Percentiles rank a stretch among this genome's conserved stretches.
Evolutionary conservation across 2,329 filamentous ascomycete species (phyloP).

Genomic region (Pseudomassariella vexata): DNA sequence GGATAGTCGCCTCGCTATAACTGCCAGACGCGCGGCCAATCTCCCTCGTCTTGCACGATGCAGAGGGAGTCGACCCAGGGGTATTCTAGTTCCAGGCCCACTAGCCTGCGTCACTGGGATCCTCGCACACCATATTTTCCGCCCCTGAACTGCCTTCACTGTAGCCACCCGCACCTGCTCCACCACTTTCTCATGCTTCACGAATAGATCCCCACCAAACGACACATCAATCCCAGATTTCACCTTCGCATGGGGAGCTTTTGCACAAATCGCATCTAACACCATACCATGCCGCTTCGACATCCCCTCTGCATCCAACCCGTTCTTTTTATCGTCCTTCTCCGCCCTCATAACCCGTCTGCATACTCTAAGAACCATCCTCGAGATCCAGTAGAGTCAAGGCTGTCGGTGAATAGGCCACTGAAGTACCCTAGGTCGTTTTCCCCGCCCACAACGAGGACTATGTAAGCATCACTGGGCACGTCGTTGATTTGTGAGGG

Average conservation of each 20-base stretch:
- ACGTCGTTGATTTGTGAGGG: slow-evolving; percentile 27
- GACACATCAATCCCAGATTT: slow-evolving; percentile 17
- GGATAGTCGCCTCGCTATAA: too few relatives aligned
- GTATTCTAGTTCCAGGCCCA: too few relatives aligned
- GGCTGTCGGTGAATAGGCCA: slow-evolving; percentile 19
- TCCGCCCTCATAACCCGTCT: background rate
- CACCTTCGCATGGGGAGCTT: slow-evolving; percentile 34
- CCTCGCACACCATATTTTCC: slow-evolving; percentile 20
- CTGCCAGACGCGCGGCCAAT: too few relatives aligned
- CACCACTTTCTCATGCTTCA: slow-evolving; percentile 16
- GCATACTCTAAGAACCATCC: too few relatives aligned
- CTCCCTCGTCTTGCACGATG: too few relatives aligned
- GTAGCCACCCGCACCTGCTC: slow-evolving; percentile 18
- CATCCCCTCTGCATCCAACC: slow-evolving; percentile 14
- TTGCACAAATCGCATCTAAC: slow-evolving; percentile 18
- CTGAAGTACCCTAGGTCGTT: slow-evolving; percentile 32
- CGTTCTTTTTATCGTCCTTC: slow-evolving; percentile 1
- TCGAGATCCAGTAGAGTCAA: slow-evolving; percentile 1
- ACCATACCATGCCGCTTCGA: slow-evolving; percentile 18
- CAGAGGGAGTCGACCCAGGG: too few relatives aligned
- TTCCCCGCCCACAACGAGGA: slow-evolving; percentile 30
- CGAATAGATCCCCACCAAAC: slow-evolving; percentile 19
- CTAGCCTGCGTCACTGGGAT: slow-evolving; percentile 18
- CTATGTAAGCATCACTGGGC: slow-evolving; percentile 26
- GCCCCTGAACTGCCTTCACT: slow-evolving; percentile 13